These are phyloP conservation scores for Aspergillus nanangensis DNA, from an alignment of 495 filamentous ascomycete species.

Conservation along the genomic window DNA sequence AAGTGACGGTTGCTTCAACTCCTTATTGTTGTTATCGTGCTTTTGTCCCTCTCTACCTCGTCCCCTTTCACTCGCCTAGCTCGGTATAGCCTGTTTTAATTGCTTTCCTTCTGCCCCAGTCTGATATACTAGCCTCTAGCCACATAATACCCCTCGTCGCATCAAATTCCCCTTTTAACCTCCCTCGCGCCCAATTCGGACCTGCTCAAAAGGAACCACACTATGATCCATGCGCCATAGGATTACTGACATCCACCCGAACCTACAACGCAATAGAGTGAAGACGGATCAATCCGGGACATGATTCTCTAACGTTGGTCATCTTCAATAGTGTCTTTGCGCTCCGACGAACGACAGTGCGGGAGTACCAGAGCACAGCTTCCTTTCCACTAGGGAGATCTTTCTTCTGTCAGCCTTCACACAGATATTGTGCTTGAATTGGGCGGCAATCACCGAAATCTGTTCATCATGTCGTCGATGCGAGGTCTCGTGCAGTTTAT, in stretches of 20 bases:
- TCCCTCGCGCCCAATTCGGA: neutral
- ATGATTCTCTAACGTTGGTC: neutral
- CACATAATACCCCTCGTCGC: neutral
- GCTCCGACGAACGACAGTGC: too few species aligned
- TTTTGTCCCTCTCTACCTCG: neutral
- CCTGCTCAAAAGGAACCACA: too few species aligned
- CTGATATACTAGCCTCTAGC: neutral
- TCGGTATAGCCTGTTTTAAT: neutral
- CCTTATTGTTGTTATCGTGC: neutral
- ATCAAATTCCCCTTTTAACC: neutral
- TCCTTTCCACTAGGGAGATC: too few species aligned
- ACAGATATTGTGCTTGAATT: neutral
- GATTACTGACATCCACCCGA: neutral
- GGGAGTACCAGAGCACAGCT: too few species aligned
- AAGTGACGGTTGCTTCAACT: neutral
- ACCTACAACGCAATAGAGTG: neutral
- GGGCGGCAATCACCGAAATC: too few species aligned
- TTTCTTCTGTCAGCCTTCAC: neutral
- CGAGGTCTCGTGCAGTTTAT: slow-evolving; percentile 96
- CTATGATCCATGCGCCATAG: neutral
- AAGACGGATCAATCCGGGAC: neutral
- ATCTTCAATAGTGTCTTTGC: too few species aligned
- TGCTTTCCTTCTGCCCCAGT: neutral
- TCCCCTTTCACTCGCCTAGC: too few species aligned
- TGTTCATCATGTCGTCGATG: slow-evolving; percentile 60